Conservation (phyloP, 1,284 basidiomycete species). For the Moesziomyces antarcticus region DNA sequence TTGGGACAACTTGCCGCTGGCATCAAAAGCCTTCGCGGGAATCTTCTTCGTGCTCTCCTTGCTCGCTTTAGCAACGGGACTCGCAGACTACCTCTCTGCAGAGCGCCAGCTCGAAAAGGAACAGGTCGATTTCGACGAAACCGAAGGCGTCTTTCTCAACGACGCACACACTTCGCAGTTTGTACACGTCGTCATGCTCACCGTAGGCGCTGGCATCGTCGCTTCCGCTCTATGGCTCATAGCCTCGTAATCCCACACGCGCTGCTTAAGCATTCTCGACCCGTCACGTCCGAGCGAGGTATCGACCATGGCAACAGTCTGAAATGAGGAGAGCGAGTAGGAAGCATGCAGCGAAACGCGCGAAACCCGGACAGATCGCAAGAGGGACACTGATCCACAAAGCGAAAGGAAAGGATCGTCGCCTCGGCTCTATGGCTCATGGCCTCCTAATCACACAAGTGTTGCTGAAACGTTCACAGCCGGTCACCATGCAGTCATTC, state of each 20-base stretch:
- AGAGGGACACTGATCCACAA: too few relatives aligned
- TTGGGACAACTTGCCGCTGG: conserved; percentile 25
- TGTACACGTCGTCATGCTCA: conserved; percentile 30
- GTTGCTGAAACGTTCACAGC: too few relatives aligned
- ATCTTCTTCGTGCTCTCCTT: conserved; percentile 30
- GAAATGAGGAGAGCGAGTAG: background rate
- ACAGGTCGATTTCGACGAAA: conserved; percentile 45
- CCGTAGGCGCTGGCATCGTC: conserved; percentile 25
- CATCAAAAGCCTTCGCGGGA: conserved; percentile 23
- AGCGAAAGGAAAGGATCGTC: too few relatives aligned
- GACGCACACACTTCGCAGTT: conserved; percentile 25
- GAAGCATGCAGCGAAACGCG: background rate
- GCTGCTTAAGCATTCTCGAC: background rate
- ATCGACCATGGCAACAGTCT: too few relatives aligned
- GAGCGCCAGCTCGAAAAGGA: conserved; percentile 36
- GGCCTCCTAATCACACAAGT: too few relatives aligned
- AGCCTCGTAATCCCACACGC: conserved; percentile 3
- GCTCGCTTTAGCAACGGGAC: conserved; percentile 15
- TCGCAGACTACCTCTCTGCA: conserved; percentile 25
- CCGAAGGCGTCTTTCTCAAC: conserved; percentile 41
- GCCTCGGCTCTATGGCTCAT: too few relatives aligned
- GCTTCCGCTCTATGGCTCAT: conserved; percentile 31
- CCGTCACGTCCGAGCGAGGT: too few relatives aligned
- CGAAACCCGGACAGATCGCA: too few relatives aligned
- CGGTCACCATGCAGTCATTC: too few relatives aligned